Evolutionary conservation across 495 filamentous ascomycete species (phyloP), one percentile per base, ranked within the genome.

Genomic region (Lophium mytilinum): DNA sequence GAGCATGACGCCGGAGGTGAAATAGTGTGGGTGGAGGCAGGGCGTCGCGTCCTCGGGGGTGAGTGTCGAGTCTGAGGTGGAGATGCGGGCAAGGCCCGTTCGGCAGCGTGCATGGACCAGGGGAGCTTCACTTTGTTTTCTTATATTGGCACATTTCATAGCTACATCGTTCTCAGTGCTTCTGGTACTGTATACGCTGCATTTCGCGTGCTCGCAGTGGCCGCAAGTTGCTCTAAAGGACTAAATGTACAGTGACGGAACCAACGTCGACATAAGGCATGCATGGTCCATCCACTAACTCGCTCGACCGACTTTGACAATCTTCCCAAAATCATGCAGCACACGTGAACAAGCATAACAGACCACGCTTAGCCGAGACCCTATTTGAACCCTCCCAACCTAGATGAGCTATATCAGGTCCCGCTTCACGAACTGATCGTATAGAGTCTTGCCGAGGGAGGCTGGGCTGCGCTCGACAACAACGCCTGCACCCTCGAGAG

Each of bases 391-490:
- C 24, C 24, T 30, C 24, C 24, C 6, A 30, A 30, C 24, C 24
- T 30, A 30, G 24, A 30, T 30, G 34, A 1, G 33, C 24, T 85
- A 99, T 73, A 99, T 82, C 69, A 99, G 77, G 75, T 99, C 93
- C 67, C 88, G 80, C 78, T 94, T 88, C 67, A 97, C 88, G 71
- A 99, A 99, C 76, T 97, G 88, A 49, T 86, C 87, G 66, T 90
- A 86, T 69, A 99, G 77, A 51, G 89, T 84, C 82, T 95, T 95
- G 62, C 93, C 93, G 52, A 99, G 80, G 50, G 78, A 69, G 60
- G 93, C 93, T 63, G 93, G 93, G 69, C 89, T 95, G 69, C 93
- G 83, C 83, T 97, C 93, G 39, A 99, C 93, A 67, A 96, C 79
- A 57, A 96, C 93, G 70, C 93, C 93, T 51, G 94, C 94, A 61